phyloP scores from a whole-genome alignment of 2,329 filamentous ascomycete genomes.

The Talaromyces islandicus region DNA sequence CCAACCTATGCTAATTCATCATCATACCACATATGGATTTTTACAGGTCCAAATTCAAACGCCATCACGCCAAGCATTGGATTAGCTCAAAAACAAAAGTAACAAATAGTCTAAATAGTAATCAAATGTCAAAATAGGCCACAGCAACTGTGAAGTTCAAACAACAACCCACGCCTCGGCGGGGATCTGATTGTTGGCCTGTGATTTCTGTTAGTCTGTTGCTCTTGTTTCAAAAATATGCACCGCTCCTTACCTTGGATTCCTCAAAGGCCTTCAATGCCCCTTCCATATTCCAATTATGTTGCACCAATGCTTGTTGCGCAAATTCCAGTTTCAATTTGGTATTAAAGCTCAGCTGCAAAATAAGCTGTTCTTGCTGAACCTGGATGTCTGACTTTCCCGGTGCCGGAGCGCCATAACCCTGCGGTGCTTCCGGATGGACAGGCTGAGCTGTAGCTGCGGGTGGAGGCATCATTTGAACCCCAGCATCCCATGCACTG shows the following conservation, averaged over 20 bases:
- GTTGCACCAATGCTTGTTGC: slow-evolving; percentile 71
- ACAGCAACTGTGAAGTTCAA: neutral
- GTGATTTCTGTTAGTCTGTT: slow-evolving; percentile 16
- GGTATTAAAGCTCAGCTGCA: slow-evolving; percentile 69
- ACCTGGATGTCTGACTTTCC: slow-evolving; percentile 46
- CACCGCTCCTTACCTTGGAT: slow-evolving; percentile 53
- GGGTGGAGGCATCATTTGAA: slow-evolving; percentile 31
- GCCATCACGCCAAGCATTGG: neutral
- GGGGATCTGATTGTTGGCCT: slow-evolving; percentile 40
- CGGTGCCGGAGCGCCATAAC: slow-evolving; percentile 35
- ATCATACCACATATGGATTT: slow-evolving; percentile 11
- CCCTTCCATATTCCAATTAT: slow-evolving; percentile 71
- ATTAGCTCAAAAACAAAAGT: neutral
- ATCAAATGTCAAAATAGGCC: neutral
- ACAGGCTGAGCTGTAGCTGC: slow-evolving; percentile 16
- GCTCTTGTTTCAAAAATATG: neutral
- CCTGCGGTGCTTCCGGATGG: slow-evolving; percentile 26
- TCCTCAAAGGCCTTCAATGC: slow-evolving; percentile 70
- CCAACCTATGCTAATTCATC: slow-evolving; percentile 8
- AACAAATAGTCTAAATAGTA: neutral
- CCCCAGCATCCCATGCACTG: slow-evolving; percentile 43
- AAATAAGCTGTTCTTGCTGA: slow-evolving; percentile 63
- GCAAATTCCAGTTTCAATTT: slow-evolving; percentile 75
- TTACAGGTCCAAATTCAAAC: slow-evolving; percentile 1
- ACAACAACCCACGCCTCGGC: slow-evolving; percentile 42